Conservation (phyloP, 495 filamentous ascomycete species). For the Hyaloscypha variabilis region DNA sequence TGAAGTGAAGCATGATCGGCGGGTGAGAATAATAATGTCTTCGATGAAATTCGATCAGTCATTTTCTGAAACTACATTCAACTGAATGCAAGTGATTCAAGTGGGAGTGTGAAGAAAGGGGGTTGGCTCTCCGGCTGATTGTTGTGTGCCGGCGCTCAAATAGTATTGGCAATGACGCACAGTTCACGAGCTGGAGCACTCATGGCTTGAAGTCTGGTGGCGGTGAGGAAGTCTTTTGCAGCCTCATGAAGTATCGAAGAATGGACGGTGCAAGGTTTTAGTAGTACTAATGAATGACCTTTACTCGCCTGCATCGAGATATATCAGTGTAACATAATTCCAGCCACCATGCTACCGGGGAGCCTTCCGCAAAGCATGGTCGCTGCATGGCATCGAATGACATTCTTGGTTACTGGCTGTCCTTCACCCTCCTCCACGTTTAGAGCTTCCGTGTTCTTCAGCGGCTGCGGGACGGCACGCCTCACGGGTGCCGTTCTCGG, state of each 20-base stretch:
- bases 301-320: not conserved
- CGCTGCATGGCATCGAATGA: slow-evolving; percentile 8
- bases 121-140: not conserved
- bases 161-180: not conserved
- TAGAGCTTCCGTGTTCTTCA: not conserved
- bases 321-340: not conserved
- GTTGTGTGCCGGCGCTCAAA: not conserved
- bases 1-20: slow-evolving; percentile 3
- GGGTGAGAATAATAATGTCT: not conserved
- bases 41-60: slow-evolving; percentile 3
- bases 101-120: not conserved
- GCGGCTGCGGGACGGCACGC: not conserved
- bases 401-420: slow-evolving; percentile 13
- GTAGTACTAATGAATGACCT: not conserved
- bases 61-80: not conserved
- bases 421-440: not conserved
- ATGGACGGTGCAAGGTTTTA: not conserved
- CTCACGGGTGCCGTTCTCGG: too few species aligned
- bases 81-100: not conserved
- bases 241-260: not conserved
- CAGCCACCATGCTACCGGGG: not conserved
- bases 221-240: not conserved
- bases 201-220: not conserved
- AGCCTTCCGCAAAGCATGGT: slow-evolving; percentile 1
- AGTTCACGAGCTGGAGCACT: not conserved